These are phyloP conservation scores for Pisolithus microcarpus DNA, from an alignment of 768 basidiomycete genomes.

Conservation along the genomic window DNA sequence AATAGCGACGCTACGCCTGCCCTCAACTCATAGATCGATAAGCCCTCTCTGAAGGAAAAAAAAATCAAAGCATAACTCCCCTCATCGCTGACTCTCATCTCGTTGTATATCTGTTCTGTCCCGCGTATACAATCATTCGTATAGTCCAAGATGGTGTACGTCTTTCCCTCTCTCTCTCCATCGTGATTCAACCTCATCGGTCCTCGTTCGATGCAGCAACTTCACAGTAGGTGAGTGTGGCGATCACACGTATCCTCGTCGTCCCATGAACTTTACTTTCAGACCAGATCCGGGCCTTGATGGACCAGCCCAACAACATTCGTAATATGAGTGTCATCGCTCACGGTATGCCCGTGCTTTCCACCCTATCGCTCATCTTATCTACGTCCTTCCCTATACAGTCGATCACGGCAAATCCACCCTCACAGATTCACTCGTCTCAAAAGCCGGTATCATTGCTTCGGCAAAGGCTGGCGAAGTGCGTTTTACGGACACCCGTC, in stretches of 20 bases:
- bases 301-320: constrained; percentile 88
- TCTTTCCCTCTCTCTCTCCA: constrained; percentile 17
- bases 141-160: constrained; percentile 76
- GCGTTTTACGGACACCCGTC: constrained; percentile 95
- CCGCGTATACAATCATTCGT: constrained; percentile 18
- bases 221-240: constrained; percentile 72
- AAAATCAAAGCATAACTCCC: constrained; percentile 10
- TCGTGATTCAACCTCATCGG: constrained; percentile 23
- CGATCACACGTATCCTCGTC: not conserved
- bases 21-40: constrained; percentile 42
- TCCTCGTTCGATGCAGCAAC: constrained; percentile 49
- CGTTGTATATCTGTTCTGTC: constrained; percentile 12
- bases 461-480: constrained; percentile 88
- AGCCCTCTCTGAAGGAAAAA: constrained; percentile 9
- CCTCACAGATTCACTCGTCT: constrained; percentile 96
- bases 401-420: constrained; percentile 99
- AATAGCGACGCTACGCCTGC: constrained; percentile 23
- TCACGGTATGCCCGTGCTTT: constrained; percentile 54
- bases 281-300: constrained; percentile 85
- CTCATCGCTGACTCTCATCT: constrained; percentile 15
- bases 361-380: constrained; percentile 12
- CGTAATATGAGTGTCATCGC: constrained; percentile 95
- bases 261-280: constrained; percentile 8
- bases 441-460: constrained; percentile 99
- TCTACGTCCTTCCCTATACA: constrained; percentile 23